These are phyloP conservation scores for Bruguiera parviflora DNA, from an alignment of 345 rosid genomes.

Conservation along the genomic window DNA sequence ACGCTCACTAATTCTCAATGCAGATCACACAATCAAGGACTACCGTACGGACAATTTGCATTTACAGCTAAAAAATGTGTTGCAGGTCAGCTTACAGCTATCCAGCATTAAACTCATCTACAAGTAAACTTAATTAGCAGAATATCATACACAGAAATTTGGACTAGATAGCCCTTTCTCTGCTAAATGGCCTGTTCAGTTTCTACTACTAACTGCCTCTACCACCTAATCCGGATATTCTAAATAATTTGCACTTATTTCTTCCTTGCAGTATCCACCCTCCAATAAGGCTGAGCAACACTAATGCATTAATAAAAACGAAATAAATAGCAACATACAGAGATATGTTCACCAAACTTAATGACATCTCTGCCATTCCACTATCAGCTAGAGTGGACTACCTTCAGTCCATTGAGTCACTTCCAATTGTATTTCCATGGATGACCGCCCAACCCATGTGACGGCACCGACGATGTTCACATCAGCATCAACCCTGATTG, in stretches of 20 bases:
- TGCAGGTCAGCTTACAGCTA: too few relatives aligned
- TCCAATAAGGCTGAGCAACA: neutral
- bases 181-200: neutral
- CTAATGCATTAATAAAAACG: neutral
- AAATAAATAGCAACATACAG: neutral
- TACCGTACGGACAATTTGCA: too few relatives aligned
- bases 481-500: slow-evolving; percentile 56
- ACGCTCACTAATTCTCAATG: too few relatives aligned
- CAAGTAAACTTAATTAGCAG: too few relatives aligned
- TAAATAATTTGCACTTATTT: neutral
- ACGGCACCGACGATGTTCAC: slow-evolving; percentile 66
- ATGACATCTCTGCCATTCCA: neutral
- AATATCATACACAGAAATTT: too few relatives aligned
- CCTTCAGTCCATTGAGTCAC: slow-evolving; percentile 60
- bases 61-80: too few relatives aligned
- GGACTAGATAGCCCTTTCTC: neutral
- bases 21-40: too few relatives aligned
- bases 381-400: slow-evolving; percentile 12
- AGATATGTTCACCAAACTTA: neutral
- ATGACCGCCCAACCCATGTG: slow-evolving; percentile 86
- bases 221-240: neutral
- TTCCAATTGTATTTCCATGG: slow-evolving; percentile 84
- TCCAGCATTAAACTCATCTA: too few relatives aligned
- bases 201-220: neutral
- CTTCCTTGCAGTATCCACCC: neutral